Conservation (phyloP, 192 early-diverging fungal genomes). For the Coemansia sp. region DNA sequence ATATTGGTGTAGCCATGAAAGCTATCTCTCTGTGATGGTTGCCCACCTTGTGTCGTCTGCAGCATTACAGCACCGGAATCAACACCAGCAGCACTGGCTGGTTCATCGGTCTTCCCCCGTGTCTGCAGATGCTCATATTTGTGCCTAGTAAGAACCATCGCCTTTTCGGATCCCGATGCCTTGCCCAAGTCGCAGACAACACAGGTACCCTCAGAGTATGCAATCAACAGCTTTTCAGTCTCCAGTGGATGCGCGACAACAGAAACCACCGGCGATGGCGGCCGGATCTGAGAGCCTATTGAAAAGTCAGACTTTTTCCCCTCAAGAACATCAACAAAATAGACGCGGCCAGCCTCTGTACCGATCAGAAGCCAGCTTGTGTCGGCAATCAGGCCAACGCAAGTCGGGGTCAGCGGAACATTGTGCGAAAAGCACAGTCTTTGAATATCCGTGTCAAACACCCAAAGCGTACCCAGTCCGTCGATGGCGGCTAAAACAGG, state of each 20-base stretch:
- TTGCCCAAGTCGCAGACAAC: slow-evolving; percentile 44
- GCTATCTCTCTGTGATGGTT: not conserved
- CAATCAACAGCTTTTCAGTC: slow-evolving; percentile 41
- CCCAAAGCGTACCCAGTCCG: slow-evolving; percentile 22
- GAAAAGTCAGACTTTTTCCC: slow-evolving; percentile 50
- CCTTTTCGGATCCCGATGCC: slow-evolving; percentile 21
- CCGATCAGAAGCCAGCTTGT: slow-evolving; percentile 48
- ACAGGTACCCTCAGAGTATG: slow-evolving; percentile 33
- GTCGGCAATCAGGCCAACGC: slow-evolving; percentile 27
- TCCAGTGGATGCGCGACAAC: slow-evolving; percentile 39
- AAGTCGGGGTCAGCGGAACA: slow-evolving; percentile 36
- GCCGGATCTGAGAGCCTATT: slow-evolving; percentile 22
- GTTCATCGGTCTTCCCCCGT: not conserved
- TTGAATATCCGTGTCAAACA: slow-evolving; percentile 37
- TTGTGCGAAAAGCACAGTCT: slow-evolving; percentile 31
- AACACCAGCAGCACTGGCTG: not conserved
- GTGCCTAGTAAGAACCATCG: slow-evolving; percentile 27
- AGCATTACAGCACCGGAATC: not conserved
- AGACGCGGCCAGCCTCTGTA: slow-evolving; percentile 41
- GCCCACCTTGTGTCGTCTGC: not conserved
- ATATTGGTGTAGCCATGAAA: not conserved
- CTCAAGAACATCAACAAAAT: slow-evolving; percentile 42
- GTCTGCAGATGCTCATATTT: slow-evolving; percentile 20
- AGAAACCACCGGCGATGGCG: slow-evolving; percentile 19
- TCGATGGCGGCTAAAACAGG: slow-evolving; percentile 30